Base-by-base conservation (phyloP, 2,329 filamentous ascomycete genomes). In the Fusarium subglutinans region DNA sequence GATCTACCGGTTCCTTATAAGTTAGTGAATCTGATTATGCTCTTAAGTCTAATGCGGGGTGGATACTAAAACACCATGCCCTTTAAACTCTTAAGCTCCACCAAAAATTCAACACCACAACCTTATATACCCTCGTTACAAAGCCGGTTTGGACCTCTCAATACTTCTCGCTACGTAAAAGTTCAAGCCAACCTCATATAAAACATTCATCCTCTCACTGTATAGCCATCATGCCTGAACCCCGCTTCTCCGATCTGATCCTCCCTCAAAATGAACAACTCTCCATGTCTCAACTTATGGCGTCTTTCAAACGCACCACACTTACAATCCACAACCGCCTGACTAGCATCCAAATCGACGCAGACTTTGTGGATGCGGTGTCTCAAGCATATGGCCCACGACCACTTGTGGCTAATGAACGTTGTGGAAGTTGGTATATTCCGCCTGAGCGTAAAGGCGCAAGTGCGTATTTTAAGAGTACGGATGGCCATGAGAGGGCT, bases 361-460 rank as follows among this genome's bases (percentile, higher is more conserved):
- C 94, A 14, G 81, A 81, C 4, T 98, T 98, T 81, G 93, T 96
- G 28, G 81, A 84, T 30, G 80, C 85, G 13, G 91, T 94, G 1
- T 87, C 89, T 3, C 80, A 82, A 4, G 85, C 87, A 1, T 90
- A 87, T 65, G 76, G 44, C 7, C 66, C 66, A 7, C 85, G 96
- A 4, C 94, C 95, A 0, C 85, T 98, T 4, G 86, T 98, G 20
- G 95, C 96, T 37, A 99, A 99, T 80, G 95, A 98, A 85, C 90
- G 96, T 68, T 98, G 96, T 81, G 96, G 96, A 2, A 96, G 94
- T 82, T 99, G 96, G 96, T 98, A 98, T 81, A 93, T 98, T 33
- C 83, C 86, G 40, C 92, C 92, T 0, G 82, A 82, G 13, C 79
- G 79, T 33, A 96, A 96, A 82, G 83, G 80, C 3, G 93, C 90